Base-by-base conservation (phyloP, 805 yeast genomes). In the Candida patagonica region DNA sequence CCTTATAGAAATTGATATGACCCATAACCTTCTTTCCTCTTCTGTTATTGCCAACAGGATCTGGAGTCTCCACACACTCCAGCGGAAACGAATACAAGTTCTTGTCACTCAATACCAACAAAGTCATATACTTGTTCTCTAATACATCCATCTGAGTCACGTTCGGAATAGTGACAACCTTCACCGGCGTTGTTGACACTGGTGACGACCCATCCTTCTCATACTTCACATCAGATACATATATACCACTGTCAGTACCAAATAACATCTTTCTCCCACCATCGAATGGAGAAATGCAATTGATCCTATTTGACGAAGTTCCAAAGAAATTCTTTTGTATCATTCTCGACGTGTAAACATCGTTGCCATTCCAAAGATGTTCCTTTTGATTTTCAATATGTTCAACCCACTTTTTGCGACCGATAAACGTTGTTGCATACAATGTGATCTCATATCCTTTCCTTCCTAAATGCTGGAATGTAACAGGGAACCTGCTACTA, bases 211-310 rank as follows among this genome's bases (percentile, higher is more conserved):
- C 52, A 35, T 75, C 78, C 6, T 71, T 64, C 0, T 68, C 63
- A 38, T 76, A 63, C 42, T 72, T 70, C 34, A 79, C 74, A 32
- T 86, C 86, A 33, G 92, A 76, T 34, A 86, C 74, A 68, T 81
- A 92, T 2, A 92, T 78, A 4, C 98, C 97, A 1, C 80, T 71
- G 55, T 86, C 95, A 0, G 97, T 87, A 31, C 97, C 97, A 54
- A 84, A 88, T 26, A 92, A 59, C 48, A 88, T 63, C 56, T 88
- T 84, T 48, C 94, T 74, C 16, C 97, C 97, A 39, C 96, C 96
- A 55, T 92, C 95, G 59, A 84, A 81, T 25, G 96, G 94, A 29
- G 83, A 87, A 22, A 87, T 89, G 66, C 96, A 87, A 55, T 85
- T 87, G 51, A 89, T 83, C 45, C 81, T 74, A 55, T 88, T 77